Conservation (phyloP, 148 eudicot species). For the Rhododendron williamsianum region DNA sequence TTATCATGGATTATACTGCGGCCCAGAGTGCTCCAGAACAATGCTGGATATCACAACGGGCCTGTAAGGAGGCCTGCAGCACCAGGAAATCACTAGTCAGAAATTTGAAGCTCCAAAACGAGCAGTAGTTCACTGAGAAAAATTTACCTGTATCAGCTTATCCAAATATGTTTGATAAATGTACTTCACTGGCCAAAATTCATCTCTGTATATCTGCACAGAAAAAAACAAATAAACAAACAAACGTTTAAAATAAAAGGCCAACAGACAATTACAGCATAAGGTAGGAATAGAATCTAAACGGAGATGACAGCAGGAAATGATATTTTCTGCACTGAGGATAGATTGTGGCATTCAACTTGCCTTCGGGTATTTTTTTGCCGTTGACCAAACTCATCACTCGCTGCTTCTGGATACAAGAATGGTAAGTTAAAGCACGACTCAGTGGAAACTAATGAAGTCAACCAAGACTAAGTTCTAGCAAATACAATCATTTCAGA, state of each 20-base stretch:
- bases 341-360: constrained; percentile 15
- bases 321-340: not conserved
- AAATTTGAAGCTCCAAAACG: constrained; percentile 27
- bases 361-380: constrained; percentile 88
- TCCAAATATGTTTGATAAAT: constrained; percentile 27
- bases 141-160: constrained; percentile 31
- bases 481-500: not conserved
- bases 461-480: not conserved
- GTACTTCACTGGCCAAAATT: constrained; percentile 75
- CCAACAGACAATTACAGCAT: not conserved
- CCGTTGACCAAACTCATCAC: constrained; percentile 66
- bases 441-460: not conserved
- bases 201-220: constrained; percentile 89
- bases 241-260: too few relatives aligned
- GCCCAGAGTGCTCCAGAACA: constrained; percentile 71
- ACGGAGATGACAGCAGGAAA: not conserved
- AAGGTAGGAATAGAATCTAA: not conserved
- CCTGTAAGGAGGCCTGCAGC: constrained; percentile 48
- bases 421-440: constrained; percentile 6
- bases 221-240: not conserved
- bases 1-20: constrained; percentile 33
- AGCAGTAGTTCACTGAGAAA: constrained; percentile 16
- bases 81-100: constrained; percentile 27
- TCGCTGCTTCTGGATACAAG: constrained; percentile 45
- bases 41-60: constrained; percentile 57